Evolutionary conservation across 1,139 yeast species (phyloP).

Genomic region (Suhomyces atakaporum): DNA sequence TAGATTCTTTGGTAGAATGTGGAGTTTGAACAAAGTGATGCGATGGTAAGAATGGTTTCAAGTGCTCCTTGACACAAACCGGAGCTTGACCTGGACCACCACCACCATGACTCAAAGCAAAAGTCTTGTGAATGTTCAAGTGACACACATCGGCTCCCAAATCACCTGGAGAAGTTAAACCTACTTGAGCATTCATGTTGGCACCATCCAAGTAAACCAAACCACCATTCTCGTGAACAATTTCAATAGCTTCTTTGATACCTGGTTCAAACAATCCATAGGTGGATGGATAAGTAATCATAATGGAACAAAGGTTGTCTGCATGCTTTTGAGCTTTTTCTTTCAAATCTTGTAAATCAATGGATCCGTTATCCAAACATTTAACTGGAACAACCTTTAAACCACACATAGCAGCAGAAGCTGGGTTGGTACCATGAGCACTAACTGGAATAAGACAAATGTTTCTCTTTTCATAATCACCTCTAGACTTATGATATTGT

Average conservation of each 20-base stretch:
- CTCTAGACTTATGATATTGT: conserved; percentile 71
- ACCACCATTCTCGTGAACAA: conserved; percentile 85
- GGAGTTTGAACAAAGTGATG: conserved; percentile 68
- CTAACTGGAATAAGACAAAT: conserved; percentile 93
- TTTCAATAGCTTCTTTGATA: conserved; percentile 77
- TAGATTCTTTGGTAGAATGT: conserved; percentile 55
- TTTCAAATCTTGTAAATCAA: conserved; percentile 75
- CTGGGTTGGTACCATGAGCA: conserved; percentile 98
- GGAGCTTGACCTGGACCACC: conserved; percentile 99
- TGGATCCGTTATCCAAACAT: conserved; percentile 81
- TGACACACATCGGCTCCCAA: conserved; percentile 99
- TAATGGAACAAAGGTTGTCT: conserved; percentile 77
- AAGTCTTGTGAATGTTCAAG: conserved; percentile 92
- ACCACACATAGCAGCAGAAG: conserved; percentile 97
- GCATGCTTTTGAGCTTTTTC: conserved; percentile 72
- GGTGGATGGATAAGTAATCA: conserved; percentile 97
- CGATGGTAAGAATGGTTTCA: conserved; percentile 79
- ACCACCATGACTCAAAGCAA: conserved; percentile 98
- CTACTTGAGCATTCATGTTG: conserved; percentile 98
- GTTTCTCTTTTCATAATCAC: conserved; percentile 69
- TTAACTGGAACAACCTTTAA: conserved; percentile 90
- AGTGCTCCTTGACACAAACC: conserved; percentile 85
- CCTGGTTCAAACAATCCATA: conserved; percentile 96
- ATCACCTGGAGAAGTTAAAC: conserved; percentile 95
- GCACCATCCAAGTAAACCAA: conserved; percentile 98